Evolutionary conservation across 2,329 filamentous ascomycete species (phyloP).

Genomic region (Fusarium piperis): DNA sequence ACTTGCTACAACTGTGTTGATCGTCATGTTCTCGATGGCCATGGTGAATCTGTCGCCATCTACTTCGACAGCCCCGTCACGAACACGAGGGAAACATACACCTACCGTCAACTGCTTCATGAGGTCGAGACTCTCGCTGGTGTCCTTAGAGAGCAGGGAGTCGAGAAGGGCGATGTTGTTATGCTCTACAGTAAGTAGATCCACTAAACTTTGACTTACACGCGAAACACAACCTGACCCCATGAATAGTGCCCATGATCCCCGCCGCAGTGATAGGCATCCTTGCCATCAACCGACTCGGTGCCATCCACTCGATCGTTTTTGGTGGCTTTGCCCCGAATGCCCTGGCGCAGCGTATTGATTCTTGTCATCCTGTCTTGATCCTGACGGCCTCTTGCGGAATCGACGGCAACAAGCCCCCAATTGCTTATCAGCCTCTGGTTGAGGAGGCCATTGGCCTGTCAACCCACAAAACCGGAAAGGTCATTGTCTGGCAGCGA

Average conservation of each 20-base stretch:
- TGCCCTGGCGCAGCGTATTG: conserved; percentile 88
- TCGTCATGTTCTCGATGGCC: conserved; percentile 83
- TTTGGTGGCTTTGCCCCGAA: conserved; percentile 90
- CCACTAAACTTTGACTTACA: not conserved
- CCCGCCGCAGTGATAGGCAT: conserved; percentile 88
- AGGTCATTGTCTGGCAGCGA: conserved; percentile 85
- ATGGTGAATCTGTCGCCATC: conserved; percentile 78
- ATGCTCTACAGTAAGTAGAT: conserved; percentile 81
- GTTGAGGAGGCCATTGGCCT: conserved; percentile 77
- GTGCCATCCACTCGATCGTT: conserved; percentile 90
- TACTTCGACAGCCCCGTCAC: conserved; percentile 91
- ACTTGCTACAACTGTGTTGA: conserved; percentile 94
- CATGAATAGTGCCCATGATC: conserved; percentile 87
- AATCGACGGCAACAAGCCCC: conserved; percentile 85
- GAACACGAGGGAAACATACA: conserved; percentile 74
- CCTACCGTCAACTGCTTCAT: conserved; percentile 77
- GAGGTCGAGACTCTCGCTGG: conserved; percentile 87
- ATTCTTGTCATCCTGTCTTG: conserved; percentile 77
- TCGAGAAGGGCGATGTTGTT: conserved; percentile 85
- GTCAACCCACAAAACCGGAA: conserved; percentile 75
- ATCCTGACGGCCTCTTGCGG: conserved; percentile 92
- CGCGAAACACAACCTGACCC: not conserved
- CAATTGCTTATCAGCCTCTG: conserved; percentile 79
- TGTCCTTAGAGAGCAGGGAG: conserved; percentile 82
- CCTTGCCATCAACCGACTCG: conserved; percentile 81